These are phyloP conservation scores for Phytophthora lateralis DNA, from an alignment of 352 stramenopile genomes.

Conservation along the genomic window DNA sequence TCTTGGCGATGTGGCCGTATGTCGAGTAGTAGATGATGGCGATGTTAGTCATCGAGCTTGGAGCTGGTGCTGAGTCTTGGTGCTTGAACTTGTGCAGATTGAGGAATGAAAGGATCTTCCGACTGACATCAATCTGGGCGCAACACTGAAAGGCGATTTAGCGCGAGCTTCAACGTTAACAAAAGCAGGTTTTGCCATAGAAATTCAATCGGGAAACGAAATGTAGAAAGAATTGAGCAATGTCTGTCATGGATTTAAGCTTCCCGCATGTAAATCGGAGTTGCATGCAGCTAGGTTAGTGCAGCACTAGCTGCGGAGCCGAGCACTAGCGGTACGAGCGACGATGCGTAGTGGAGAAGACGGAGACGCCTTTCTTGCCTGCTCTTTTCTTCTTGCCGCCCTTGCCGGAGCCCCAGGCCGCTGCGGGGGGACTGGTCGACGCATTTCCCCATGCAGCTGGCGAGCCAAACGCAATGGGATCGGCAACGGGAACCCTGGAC, in stretches of 20 bases:
- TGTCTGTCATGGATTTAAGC: conserved; percentile 14
- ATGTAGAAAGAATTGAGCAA: conserved; percentile 23
- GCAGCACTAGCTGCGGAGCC: too few species aligned
- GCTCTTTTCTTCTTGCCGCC: conserved; percentile 64
- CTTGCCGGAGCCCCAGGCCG: conserved; percentile 36
- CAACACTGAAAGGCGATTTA: conserved; percentile 15
- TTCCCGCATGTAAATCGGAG: too few species aligned
- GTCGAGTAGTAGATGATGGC: conserved; percentile 88
- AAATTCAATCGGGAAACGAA: background rate
- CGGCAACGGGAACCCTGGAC: conserved; percentile 1
- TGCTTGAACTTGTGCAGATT: conserved; percentile 32
- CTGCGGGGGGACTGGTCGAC: conserved; percentile 35
- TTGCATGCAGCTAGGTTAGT: background rate
- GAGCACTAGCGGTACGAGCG: conserved; percentile 67
- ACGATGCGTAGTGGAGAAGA: conserved; percentile 78
- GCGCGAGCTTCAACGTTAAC: conserved; percentile 3
- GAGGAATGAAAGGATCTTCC: conserved; percentile 23
- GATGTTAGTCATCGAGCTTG: conserved; percentile 60
- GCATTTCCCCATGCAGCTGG: conserved; percentile 52
- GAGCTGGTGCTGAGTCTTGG: background rate
- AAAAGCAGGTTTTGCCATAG: background rate
- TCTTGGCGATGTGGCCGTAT: conserved; percentile 83
- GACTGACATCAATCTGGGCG: conserved; percentile 9
- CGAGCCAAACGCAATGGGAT: conserved; percentile 33
- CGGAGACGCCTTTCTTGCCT: conserved; percentile 70